A percentile compares a stretch with the other conserved stretches of the same genome.
Evolutionary conservation across 2,329 filamentous ascomycete species (phyloP).

Genomic region (Knufia fluminis): DNA sequence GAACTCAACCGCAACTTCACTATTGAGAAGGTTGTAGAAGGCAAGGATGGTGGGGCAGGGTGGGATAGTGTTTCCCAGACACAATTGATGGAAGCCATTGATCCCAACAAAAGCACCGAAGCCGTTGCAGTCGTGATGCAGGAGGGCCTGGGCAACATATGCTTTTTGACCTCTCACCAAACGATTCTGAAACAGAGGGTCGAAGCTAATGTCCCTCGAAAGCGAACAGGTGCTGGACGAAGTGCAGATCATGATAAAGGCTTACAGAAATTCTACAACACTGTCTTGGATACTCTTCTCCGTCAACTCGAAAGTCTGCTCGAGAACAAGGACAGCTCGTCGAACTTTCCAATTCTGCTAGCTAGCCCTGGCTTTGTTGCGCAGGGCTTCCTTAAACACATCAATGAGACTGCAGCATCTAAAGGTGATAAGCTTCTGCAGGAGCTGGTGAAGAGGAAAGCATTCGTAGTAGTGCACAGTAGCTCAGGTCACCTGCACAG

Average conservation of each 20-base stretch:
- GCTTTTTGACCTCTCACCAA: constrained; percentile 42
- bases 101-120: constrained; percentile 69
- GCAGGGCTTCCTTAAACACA: constrained; percentile 66
- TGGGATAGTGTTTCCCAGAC: constrained; percentile 87
- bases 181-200: constrained; percentile 42
- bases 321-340: constrained; percentile 29
- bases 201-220: constrained; percentile 39
- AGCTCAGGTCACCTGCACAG: constrained; percentile 80
- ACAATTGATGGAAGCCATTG: constrained; percentile 67
- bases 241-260: constrained; percentile 46
- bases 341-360: constrained; percentile 60
- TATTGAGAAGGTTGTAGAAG: constrained; percentile 63
- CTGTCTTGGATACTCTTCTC: constrained; percentile 63
- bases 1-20: constrained; percentile 83
- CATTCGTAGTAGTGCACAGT: constrained; percentile 64
- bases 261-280: constrained; percentile 68
- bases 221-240: constrained; percentile 34
- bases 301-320: constrained; percentile 65
- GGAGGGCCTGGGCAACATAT: constrained; percentile 51
- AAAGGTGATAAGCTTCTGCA: constrained; percentile 64
- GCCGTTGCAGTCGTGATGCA: constrained; percentile 90
- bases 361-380: constrained; percentile 87
- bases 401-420: constrained; percentile 51
- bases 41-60: constrained; percentile 38
- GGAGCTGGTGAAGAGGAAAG: constrained; percentile 46